These are phyloP conservation scores for Arabidopsis thaliana DNA, from an alignment of 345 rosid genomes.

Conservation along the genomic window DNA sequence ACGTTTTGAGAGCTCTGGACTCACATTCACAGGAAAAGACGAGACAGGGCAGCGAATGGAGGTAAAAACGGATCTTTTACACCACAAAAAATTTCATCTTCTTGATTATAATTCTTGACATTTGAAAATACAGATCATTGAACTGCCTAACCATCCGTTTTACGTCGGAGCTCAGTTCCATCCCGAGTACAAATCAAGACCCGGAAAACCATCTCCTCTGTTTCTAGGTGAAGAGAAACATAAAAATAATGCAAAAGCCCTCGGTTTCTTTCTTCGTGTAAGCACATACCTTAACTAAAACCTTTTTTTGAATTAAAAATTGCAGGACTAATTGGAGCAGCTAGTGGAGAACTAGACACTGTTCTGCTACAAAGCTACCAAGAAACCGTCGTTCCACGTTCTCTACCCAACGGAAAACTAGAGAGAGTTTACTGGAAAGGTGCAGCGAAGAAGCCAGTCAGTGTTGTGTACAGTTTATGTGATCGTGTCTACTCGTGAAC, in stretches of 20 bases:
- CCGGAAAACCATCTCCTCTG: slow-evolving; percentile 87
- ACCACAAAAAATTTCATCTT: not conserved
- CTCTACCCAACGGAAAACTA: slow-evolving; percentile 48
- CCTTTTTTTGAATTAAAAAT: not conserved
- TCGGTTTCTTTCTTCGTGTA: not conserved
- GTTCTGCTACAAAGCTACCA: slow-evolving; percentile 50
- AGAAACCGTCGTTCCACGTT: slow-evolving; percentile 48
- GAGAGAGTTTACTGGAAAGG: slow-evolving; percentile 56
- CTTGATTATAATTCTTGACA: slow-evolving; percentile 19
- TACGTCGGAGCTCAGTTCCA: slow-evolving; percentile 90
- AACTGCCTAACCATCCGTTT: slow-evolving; percentile 74
- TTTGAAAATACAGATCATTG: slow-evolving; percentile 61
- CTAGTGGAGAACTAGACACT: slow-evolving; percentile 67
- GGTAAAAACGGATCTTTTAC: slow-evolving; percentile 47
- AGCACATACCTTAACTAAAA: not conserved
- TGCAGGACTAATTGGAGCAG: slow-evolving; percentile 88
- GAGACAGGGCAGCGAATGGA: slow-evolving; percentile 90
- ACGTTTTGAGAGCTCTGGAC: slow-evolving; percentile 75
- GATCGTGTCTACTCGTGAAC: slow-evolving; percentile 65
- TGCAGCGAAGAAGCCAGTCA: slow-evolving; percentile 52
- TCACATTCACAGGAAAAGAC: slow-evolving; percentile 88
- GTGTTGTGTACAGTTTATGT: slow-evolving; percentile 58
- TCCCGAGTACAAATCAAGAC: slow-evolving; percentile 96
- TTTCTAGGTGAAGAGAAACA: slow-evolving; percentile 66
- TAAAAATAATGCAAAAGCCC: not conserved